Evolutionary conservation across 192 early-diverging fungal genomes (phyloP).

Genomic region (Coemansia sp.): DNA sequence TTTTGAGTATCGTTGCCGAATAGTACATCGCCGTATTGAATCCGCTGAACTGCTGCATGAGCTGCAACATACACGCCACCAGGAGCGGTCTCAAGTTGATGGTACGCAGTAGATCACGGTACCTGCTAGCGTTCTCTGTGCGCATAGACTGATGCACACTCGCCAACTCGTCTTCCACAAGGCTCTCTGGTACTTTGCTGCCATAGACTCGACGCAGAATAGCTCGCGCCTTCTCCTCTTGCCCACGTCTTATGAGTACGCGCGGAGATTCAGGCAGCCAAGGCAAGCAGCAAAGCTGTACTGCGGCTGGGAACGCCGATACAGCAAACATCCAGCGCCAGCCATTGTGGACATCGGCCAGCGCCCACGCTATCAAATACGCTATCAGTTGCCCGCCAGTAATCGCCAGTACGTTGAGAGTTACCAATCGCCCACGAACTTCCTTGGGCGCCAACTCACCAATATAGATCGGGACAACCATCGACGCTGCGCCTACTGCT

Average conservation of each 20-base stretch:
- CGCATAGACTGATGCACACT: slow-evolving; percentile 61
- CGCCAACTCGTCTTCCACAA: slow-evolving; percentile 54
- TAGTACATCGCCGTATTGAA: slow-evolving; percentile 81
- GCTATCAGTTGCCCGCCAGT: slow-evolving; percentile 64
- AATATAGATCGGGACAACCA: slow-evolving; percentile 59
- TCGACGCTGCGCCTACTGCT: slow-evolving; percentile 57
- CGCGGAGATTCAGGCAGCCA: slow-evolving; percentile 72
- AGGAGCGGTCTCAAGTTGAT: slow-evolving; percentile 61
- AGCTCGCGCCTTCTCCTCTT: slow-evolving; percentile 55
- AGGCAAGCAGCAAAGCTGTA: slow-evolving; percentile 58
- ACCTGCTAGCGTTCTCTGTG: slow-evolving; percentile 46
- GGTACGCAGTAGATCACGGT: slow-evolving; percentile 60
- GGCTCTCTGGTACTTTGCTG: slow-evolving; percentile 44
- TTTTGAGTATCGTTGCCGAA: slow-evolving; percentile 56
- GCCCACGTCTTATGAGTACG: slow-evolving; percentile 59
- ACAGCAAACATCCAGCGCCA: slow-evolving; percentile 61
- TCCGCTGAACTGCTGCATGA: slow-evolving; percentile 75
- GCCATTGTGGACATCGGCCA: slow-evolving; percentile 51
- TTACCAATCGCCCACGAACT: slow-evolving; percentile 61
- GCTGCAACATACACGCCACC: slow-evolving; percentile 66
- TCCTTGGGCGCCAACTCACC: slow-evolving; percentile 62
- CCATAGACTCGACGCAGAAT: slow-evolving; percentile 52
- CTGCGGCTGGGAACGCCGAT: slow-evolving; percentile 55
- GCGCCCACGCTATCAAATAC: slow-evolving; percentile 65
- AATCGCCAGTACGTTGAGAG: slow-evolving; percentile 61